A percentile compares a stretch with the other conserved stretches of the same genome.
These are phyloP conservation scores for Alternaria incomplexa DNA, from an alignment of 2,329 filamentous ascomycete species.

Conservation along the genomic window DNA sequence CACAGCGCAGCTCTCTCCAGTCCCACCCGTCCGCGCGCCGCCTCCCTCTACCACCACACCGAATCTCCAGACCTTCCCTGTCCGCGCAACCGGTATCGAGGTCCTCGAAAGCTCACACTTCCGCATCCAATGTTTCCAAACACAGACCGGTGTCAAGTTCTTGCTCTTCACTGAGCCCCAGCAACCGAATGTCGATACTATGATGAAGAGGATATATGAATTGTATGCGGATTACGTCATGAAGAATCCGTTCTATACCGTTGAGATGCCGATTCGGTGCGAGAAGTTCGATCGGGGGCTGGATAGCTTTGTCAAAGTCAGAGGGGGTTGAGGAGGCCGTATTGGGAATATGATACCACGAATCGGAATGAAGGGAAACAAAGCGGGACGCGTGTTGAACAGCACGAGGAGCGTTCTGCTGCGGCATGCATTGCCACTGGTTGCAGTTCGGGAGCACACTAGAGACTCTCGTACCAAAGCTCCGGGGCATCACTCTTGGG, in stretches of 20 bases:
- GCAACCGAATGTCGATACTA: slow-evolving; percentile 84
- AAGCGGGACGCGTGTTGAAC: background rate
- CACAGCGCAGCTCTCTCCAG: slow-evolving; percentile 53
- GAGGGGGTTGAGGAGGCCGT: slow-evolving; percentile 28
- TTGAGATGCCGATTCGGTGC: slow-evolving; percentile 96
- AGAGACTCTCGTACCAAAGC: background rate
- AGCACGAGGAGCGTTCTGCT: background rate
- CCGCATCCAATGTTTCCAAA: slow-evolving; percentile 94
- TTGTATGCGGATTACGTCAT: slow-evolving; percentile 97
- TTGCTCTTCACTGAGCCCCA: slow-evolving; percentile 90
- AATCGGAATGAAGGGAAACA: background rate
- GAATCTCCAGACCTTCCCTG: slow-evolving; percentile 46
- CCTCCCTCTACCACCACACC: slow-evolving; percentile 28
- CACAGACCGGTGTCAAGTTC: slow-evolving; percentile 93
- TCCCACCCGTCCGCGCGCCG: slow-evolving; percentile 30
- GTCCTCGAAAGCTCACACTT: slow-evolving; percentile 94
- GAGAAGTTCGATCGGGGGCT: slow-evolving; percentile 93
- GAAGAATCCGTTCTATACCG: slow-evolving; percentile 99
- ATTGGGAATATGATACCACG: background rate
- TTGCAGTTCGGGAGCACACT: background rate
- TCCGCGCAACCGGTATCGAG: slow-evolving; percentile 76
- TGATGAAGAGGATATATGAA: slow-evolving; percentile 87
- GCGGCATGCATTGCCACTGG: background rate
- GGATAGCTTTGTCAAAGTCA: slow-evolving; percentile 73
- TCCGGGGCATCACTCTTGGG: background rate